These are phyloP conservation scores for Penicillium macrosclerotiorum DNA, from an alignment of 495 filamentous ascomycete genomes.

Conservation along the genomic window DNA sequence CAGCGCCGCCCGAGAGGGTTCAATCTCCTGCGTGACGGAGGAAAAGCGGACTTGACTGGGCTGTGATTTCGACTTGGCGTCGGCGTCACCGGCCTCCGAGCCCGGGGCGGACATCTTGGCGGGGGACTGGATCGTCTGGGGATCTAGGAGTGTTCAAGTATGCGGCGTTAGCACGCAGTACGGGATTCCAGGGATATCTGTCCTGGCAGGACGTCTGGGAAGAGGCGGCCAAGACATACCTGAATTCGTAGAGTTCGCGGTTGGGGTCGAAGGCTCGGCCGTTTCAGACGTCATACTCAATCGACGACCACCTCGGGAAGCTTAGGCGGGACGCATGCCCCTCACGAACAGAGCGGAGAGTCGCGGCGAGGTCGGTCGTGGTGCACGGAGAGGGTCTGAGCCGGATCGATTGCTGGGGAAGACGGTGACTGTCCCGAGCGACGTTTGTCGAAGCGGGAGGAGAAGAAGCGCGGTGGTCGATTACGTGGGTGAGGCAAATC, in stretches of 20 bases:
- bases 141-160: conserved; percentile 13
- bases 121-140: conserved; percentile 19
- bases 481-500: conserved; percentile 32
- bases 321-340: conserved; percentile 40
- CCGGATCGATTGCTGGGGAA: background rate
- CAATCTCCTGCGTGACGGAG: conserved; percentile 75
- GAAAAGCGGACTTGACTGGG: conserved; percentile 72
- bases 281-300: conserved; percentile 47
- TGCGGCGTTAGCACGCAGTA: conserved; percentile 18
- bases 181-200: background rate
- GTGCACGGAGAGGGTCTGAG: too few relatives aligned
- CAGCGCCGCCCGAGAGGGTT: conserved; percentile 36
- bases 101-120: conserved; percentile 29
- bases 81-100: conserved; percentile 26
- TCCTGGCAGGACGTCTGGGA: conserved; percentile 1
- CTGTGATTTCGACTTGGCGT: conserved; percentile 35
- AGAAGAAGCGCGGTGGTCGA: conserved; percentile 4
- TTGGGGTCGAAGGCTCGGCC: conserved; percentile 26
- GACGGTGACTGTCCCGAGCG: background rate
- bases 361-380: background rate
- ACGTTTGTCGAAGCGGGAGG: background rate
- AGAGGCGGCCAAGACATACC: conserved; percentile 31
- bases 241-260: conserved; percentile 27
- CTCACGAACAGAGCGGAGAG: conserved; percentile 9
- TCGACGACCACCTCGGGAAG: conserved; percentile 23